Conservation (phyloP, 1,284 basidiomycete genomes). For the Xerocomus amazonicus region DNA sequence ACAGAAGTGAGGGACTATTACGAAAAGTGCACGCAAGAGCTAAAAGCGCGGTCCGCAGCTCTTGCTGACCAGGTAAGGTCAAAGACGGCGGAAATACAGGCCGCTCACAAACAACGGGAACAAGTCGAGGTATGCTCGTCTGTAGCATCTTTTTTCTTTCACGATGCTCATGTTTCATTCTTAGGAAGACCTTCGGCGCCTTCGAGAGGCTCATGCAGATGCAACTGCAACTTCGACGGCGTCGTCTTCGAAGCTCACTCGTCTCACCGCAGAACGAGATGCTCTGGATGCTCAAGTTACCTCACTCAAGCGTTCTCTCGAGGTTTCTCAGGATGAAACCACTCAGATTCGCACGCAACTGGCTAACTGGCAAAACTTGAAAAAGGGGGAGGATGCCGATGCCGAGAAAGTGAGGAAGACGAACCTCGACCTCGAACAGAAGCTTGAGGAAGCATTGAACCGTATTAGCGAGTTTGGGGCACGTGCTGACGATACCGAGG, state of each 20-base stretch:
- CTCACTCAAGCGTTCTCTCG: conserved; percentile 52
- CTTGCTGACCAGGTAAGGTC: conserved; percentile 38
- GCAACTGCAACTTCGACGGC: conserved; percentile 46
- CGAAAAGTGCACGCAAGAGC: conserved; percentile 23
- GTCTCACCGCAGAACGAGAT: conserved; percentile 55
- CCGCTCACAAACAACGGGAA: conserved; percentile 40
- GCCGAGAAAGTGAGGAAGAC: conserved; percentile 52
- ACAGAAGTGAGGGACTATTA: conserved; percentile 29
- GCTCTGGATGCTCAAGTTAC: conserved; percentile 48
- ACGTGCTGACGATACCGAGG: conserved; percentile 18
- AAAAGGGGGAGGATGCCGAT: conserved; percentile 58
- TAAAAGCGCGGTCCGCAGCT: conserved; percentile 34
- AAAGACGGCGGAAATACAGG: conserved; percentile 36
- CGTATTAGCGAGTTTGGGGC: conserved; percentile 42
- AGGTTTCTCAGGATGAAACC: conserved; percentile 53
- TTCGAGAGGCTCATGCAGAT: conserved; percentile 47
- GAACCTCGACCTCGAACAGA: conserved; percentile 53
- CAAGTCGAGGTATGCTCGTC: conserved; percentile 39
- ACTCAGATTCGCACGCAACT: conserved; percentile 58
- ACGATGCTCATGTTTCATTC: background rate
- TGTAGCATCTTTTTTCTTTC: conserved; percentile 1
- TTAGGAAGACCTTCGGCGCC: conserved; percentile 42
- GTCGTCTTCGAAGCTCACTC: conserved; percentile 49
- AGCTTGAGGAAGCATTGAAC: conserved; percentile 46
- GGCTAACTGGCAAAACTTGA: conserved; percentile 63